Evolutionary conservation across 495 filamentous ascomycete species (phyloP), one percentile per base, ranked within the genome.

Genomic region (Tirmania nivea): DNA sequence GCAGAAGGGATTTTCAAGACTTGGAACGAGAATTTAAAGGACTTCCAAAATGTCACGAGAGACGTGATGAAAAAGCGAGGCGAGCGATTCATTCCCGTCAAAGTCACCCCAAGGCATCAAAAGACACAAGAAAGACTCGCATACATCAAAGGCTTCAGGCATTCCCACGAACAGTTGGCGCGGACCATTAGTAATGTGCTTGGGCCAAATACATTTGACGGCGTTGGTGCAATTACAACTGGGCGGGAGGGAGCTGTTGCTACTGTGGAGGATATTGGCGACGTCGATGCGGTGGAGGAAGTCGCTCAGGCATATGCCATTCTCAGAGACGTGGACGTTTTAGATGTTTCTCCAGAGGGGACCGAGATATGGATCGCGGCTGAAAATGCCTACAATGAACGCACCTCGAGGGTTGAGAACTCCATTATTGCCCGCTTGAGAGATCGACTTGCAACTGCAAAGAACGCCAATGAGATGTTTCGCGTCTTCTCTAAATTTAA

Each of bases 401-500:
- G 90, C 17, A 96, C 90, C 25, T 86, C 90, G 12, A 76, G 90
- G 16, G 90, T 99, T 8, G 90, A 99, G 65, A 99, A 96, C 64
- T 94, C 92, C 10, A 99, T 99, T 65, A 99, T 99, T 65, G 86
- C 90, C 54, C 78, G 88, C 36, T 70, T 99, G 10, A 75, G 92
- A 60, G 90, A 99, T 68, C 82, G 90, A 45, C 72, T 99, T 51
- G 90, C 89, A 2, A 94, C 84, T 3, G 87, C 90, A 11, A 96
- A 88, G 72, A 88, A 80, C 52, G 90, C 90, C 19, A 96, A 92
- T 64, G 90, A 96, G 65, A 99, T 96, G 90, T 99, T 99, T 66
- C 84, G 92, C 37, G 90, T 99, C 49, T 96, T 96, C 65, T 99
- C 90, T 17, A 95, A 95, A 63, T 99, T 99, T 74, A 99, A 99